Base-by-base conservation (phyloP, 1,284 basidiomycete species). In the Cystobasidium sp. region DNA sequence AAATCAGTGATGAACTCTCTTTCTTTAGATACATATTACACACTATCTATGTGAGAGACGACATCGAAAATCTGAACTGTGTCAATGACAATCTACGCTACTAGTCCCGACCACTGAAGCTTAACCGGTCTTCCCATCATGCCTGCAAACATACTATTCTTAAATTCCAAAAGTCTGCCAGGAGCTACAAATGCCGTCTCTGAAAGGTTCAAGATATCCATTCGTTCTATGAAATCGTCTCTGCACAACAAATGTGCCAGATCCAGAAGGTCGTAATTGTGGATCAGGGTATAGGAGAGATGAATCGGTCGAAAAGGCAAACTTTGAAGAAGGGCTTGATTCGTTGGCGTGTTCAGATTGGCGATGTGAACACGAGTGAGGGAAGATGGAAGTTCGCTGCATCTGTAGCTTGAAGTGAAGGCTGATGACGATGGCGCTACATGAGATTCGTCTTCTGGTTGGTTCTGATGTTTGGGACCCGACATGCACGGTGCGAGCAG, bases 251-350 rank as follows among this genome's bases (percentile, higher is more conserved):
- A 53, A 49, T 37, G 49, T 8, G 44, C 70, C 39, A 73, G 41
- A 4, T 66, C 62, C n/a, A 62, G n/a, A 39, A 73, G 63, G 24
- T 73, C 70, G 52, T 66, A 73, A 46, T 73, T 73, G 55, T 73
- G 70, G 14, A 73, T 56, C 8, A 73, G 52, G 14, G 62, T 62
- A 53, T 64, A 73, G 43, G 70, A 73, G 52, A 73, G 66, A 52
- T 58, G n/a, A 8, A 65, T 62, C 49, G 70, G 70, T 18, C 53
- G 61, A 41, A 65, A 65, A 3, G 70, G 70, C 20, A 73, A 43
- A 1, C 22, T 44, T 12, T 53, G 51, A 16, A 73, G 55, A n/a
- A 73, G 63, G 8, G 53, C 46, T 52, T 73, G 70, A n/a, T 44
- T 52, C 10, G 62, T 22, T 44, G 70, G 70, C n/a, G 62, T 73